Percentiles rank a stretch among this genome's conserved stretches.
Evolutionary conservation across 2,329 filamentous ascomycete genomes (phyloP).

Genomic region (Ambrosiella cleistominuta): DNA sequence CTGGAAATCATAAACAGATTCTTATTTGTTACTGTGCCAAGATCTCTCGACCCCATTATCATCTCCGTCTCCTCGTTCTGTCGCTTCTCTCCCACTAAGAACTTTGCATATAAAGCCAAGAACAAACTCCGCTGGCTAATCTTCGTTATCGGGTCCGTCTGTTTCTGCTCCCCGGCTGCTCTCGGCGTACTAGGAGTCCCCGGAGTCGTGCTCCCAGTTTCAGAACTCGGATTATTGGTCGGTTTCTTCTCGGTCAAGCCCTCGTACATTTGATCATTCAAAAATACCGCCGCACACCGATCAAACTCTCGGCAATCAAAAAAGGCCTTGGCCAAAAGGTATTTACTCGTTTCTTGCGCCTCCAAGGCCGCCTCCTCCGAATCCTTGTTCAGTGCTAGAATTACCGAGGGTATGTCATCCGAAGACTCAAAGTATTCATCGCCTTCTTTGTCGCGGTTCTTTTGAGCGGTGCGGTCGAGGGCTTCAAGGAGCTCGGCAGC

Average conservation of each 20-base stretch:
- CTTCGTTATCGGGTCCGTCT: slow-evolving; percentile 25
- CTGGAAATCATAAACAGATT: slow-evolving; percentile 61
- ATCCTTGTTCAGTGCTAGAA: slow-evolving; percentile 43
- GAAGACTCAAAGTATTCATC: slow-evolving; percentile 20
- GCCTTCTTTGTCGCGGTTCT: slow-evolving; percentile 38
- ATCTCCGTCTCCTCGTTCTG: slow-evolving; percentile 96
- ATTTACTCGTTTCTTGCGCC: slow-evolving; percentile 61
- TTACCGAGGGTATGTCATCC: slow-evolving; percentile 25
- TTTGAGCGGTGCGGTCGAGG: slow-evolving; percentile 30
- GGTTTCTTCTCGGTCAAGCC: slow-evolving; percentile 38
- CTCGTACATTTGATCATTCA: slow-evolving; percentile 62
- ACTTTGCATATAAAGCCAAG: slow-evolving; percentile 78
- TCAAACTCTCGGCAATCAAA: slow-evolving; percentile 95
- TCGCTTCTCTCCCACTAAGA: slow-evolving; percentile 83
- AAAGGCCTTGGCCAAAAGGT: slow-evolving; percentile 78
- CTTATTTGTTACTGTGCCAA: slow-evolving; percentile 68
- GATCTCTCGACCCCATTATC: slow-evolving; percentile 84
- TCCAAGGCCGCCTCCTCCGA: slow-evolving; percentile 60
- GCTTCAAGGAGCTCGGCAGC: slow-evolving; percentile 84
- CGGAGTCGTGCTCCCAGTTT: background rate
- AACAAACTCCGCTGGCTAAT: slow-evolving; percentile 88
- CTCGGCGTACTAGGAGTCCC: slow-evolving; percentile 4
- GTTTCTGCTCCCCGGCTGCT: slow-evolving; percentile 13
- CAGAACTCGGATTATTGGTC: slow-evolving; percentile 18
- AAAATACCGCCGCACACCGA: slow-evolving; percentile 74